Evolutionary conservation across 2,329 filamentous ascomycete species (phyloP), one percentile per base, ranked within the genome.

Genomic region (Aspergillus sp.): DNA sequence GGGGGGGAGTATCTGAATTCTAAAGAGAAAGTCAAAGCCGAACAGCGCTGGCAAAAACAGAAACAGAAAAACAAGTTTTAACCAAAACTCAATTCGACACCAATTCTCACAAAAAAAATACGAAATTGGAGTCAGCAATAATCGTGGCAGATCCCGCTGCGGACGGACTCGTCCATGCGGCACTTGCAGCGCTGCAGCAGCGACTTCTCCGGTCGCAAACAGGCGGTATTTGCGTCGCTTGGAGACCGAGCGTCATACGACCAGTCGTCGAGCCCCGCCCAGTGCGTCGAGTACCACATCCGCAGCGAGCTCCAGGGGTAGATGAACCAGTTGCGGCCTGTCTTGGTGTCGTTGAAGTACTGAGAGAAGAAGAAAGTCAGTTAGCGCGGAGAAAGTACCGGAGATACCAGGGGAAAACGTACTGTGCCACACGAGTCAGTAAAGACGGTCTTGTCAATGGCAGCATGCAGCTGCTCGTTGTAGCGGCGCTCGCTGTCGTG

Each of bases 241-340:
- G 44, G 52, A 41, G 39, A 12, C 6, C 12, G 20, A 9, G 44
- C 22, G 30, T 54, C 24, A 51, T 61, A 63, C 13, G 34, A 37
- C 63, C 63, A 65, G 45, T 61, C 60, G 8, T 42, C 33, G 9
- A 51, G 39, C 11, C 39, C 4, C n/a, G 33, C 37, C 51, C 50
- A 54, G 44, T 59, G 56, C 2, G 59, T 63, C 5, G 61, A 60
- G 15, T 57, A 54, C 62, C 61, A 66, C 54, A 66, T 57, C 8
- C 58, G 50, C 15, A 64, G 40, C 8, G 64, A 62, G 39, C 55
- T 66, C 64, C 64, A 66, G 12, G 62, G 64, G 34, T 64, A 63
- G 33, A 64, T 58, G 34, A 64, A 66, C 62, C 64, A 66, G 24
- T 64, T 64, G 30, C 60, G 61, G 4, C 57, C 55, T 12, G 64